phyloP scores from a whole-genome alignment of 2,329 filamentous ascomycete species.

The Verticillium longisporum region DNA sequence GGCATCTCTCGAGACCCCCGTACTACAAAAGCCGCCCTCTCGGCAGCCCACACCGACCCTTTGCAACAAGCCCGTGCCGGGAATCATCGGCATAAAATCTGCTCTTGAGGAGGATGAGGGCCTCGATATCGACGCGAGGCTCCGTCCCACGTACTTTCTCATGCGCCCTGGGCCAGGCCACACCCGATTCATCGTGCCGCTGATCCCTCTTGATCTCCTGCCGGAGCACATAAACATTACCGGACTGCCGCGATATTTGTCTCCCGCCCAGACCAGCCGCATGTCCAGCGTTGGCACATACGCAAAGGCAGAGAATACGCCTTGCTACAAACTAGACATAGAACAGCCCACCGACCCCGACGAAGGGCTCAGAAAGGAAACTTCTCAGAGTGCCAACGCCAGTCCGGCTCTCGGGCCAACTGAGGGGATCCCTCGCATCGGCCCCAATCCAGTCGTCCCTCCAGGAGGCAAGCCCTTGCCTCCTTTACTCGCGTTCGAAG shows the following conservation, averaged over 20 bases:
- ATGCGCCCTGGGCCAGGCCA: constrained; percentile 15
- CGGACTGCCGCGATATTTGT: constrained; percentile 35
- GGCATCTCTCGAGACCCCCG: not conserved
- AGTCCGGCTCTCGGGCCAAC: not conserved
- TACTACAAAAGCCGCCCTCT: not conserved
- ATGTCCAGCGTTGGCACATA: constrained; percentile 30
- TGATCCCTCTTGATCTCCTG: constrained; percentile 48
- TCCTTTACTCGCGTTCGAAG: not conserved
- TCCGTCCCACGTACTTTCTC: constrained; percentile 29
- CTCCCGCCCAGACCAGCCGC: constrained; percentile 25
- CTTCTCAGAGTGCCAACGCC: not conserved
- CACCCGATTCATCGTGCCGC: constrained; percentile 36
- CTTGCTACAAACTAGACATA: constrained; percentile 17
- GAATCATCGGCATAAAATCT: not conserved
- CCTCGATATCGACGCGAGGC: not conserved
- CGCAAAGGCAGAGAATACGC: constrained; percentile 14
- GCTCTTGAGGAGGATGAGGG: not conserved
- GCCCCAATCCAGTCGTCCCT: not conserved
- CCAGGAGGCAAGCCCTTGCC: not conserved
- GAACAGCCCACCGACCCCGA: not conserved
- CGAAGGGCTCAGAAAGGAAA: too few species aligned
- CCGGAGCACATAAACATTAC: constrained; percentile 36
- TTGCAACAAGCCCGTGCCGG: not conserved
- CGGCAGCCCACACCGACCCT: not conserved
- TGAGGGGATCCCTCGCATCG: not conserved